Evolutionary conservation across 805 yeast genomes (phyloP), one percentile per base, ranked within the genome.

Genomic region (Torulaspora microellipsoides): DNA sequence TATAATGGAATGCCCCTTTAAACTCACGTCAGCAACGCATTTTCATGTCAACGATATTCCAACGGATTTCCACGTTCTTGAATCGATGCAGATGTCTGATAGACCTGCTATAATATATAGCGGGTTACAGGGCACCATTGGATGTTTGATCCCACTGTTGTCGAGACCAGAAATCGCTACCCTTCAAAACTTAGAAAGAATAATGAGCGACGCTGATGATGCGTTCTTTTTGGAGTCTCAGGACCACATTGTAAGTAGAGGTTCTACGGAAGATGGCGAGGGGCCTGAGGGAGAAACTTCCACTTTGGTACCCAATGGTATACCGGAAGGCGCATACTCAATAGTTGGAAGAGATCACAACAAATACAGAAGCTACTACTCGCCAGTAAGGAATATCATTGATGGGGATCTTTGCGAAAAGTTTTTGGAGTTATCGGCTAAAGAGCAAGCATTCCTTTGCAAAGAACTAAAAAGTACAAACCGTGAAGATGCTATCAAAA

Each of bases 401-500:
- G 97, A 93, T 65, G 99, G 99, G 8, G 98, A 93, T 59, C 68
- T 86, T 12, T 69, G 91, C 37, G 96, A 88, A 54, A 60, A 64
- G 33, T 85, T 69, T 55, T 25, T 64, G 57, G 37, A 55, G 8
- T 33, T 59, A n/a, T 40, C 49, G 4, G 31, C 45, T 1, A 31
- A 45, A 14, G 64, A 59, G 42, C 63, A 60, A 40, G 33, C 40
- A 8, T 31, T 46, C 12, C 43, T 60, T 8, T 58, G 77, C 15
- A 55, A 57, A 11, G 59, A 62, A 1, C 53, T 66, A 1, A 56
- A 61, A 3, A 70, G 74, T 44, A 52, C 67, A 15, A 61, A 56
- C 14, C 64, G 76, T 25, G 71, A 36, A 2, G 54, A 48, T 25
- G 33, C 61, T 8, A 41, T 47, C 7, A 50, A 38, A 17, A 38